A percentile compares a stretch with the other conserved stretches of the same genome.
These are phyloP conservation scores for Chaetomiaceae sp. DNA, from an alignment of 2,329 filamentous ascomycete genomes.

Conservation along the genomic window DNA sequence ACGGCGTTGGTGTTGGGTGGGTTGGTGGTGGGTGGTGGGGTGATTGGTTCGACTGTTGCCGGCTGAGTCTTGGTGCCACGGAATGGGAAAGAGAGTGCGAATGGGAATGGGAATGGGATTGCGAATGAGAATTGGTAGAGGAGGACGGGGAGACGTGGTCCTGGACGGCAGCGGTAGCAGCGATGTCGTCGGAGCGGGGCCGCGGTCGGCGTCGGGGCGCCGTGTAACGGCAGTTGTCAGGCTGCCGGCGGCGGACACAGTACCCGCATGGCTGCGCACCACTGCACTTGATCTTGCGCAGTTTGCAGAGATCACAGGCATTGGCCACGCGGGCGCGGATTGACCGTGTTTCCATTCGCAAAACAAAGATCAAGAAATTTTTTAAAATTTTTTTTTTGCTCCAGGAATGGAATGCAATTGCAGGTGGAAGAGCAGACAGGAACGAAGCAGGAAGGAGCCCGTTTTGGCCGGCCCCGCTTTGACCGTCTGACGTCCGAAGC, in stretches of 20 bases:
- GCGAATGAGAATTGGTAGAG: too few relatives aligned
- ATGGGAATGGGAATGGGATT: too few relatives aligned
- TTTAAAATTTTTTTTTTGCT: background rate
- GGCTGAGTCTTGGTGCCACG: background rate
- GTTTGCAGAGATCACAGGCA: slow-evolving; percentile 51
- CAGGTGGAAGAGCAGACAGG: background rate
- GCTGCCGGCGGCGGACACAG: slow-evolving; percentile 41
- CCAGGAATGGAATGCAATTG: background rate
- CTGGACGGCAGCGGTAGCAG: background rate
- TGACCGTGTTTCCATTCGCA: slow-evolving; percentile 19
- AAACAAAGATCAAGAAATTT: background rate
- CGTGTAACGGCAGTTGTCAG: slow-evolving; percentile 45
- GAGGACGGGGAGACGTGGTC: background rate
- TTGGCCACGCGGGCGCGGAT: slow-evolving; percentile 41
- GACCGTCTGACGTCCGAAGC: too few relatives aligned
- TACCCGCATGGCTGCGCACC: slow-evolving; percentile 49
- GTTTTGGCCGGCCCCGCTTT: too few relatives aligned
- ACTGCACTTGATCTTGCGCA: slow-evolving; percentile 52
- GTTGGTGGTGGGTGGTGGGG: too few relatives aligned
- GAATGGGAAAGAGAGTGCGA: too few relatives aligned
- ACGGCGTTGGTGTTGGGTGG: background rate
- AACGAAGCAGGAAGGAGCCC: too few relatives aligned
- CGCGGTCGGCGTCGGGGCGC: slow-evolving; percentile 37
- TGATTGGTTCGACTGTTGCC: background rate
- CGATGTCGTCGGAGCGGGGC: slow-evolving; percentile 13